Base-by-base conservation (phyloP, 139 green algal genomes). In the Closterium sp. region DNA sequence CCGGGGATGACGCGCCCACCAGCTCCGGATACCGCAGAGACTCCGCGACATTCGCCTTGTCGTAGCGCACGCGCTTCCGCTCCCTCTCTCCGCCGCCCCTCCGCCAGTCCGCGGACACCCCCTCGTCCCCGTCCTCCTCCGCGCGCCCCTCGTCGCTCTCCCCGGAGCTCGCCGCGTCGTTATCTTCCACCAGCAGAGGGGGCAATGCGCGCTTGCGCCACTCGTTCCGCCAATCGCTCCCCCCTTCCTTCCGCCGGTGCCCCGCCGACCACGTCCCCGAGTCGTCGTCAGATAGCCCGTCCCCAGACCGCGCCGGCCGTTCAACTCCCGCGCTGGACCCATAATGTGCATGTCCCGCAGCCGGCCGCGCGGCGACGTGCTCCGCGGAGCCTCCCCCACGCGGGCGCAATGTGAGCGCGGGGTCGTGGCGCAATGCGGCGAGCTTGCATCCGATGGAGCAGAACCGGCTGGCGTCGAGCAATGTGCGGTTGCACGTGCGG, bases 371-470 rank as follows among this genome's bases (percentile, higher is more conserved):
- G 5, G 62, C 17, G n/a, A n/a, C n/a, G 19, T 79, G 62, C 19
- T 79, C 62, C 62, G 62, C 62, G 62, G 62, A 27, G 62, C 62
- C 62, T 22, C 62, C 19, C 62, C 38, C 38, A 0, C 62, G 62
- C 62, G 62, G 62, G 19, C 62, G 62, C 62, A 79, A 79, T 79
- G 62, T 79, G 62, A 79, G 62, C 17, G 62, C 62, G 62, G 62
- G 62, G 62, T 79, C 62, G 19, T 79, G 62, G 62, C 62, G 62
- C 88, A 90, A 30, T 31, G 88, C 88, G n/a, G 42, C 88, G 31
- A 94, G 19, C 92, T 94, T 94, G 86, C 92, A 94, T 5, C 89
- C 92, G 27, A 94, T 31, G 79, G 92, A 94, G 92, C 92, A 94
- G 90, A 88, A 94, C 9, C 91, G 90, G 30, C 29, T 92, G 86